Base-by-base conservation (phyloP, 31 red algal genomes). In the Pterothamnion heteromorphum region DNA sequence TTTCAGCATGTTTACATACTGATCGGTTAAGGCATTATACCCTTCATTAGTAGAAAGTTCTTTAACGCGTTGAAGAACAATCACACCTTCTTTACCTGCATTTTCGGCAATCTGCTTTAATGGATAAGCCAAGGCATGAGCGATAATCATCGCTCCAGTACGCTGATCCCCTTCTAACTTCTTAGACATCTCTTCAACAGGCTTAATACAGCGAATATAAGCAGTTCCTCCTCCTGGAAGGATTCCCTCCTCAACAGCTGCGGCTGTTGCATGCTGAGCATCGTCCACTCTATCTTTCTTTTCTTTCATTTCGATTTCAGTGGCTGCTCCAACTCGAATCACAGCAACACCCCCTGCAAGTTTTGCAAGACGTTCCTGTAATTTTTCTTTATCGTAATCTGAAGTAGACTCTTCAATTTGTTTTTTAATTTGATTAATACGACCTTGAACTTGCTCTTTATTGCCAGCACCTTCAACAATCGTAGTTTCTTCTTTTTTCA, bases 371-470 rank as follows among this genome's bases (percentile, higher is more conserved):
- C 98, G 91, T 91, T 99, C 98, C 32, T 97, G 96, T 57, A 97
- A 78, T 89, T 99, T 99, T 84, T 99, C 98, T 87, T 99, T 99
- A 76, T 99, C 98, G 80, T 99, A 99, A 18, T 99, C 96, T n/a
- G 89, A 95, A 30, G 93, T 94, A 28, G 94, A 89, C 20, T 24
- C 71, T 26, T 99, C 96, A 44, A 99, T 94, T 21, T 85, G 74
- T 18, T 95, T 90, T 36, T 95, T 74, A 51, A 99, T 74, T 92
- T 91, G 92, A 24, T 99, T 95, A 83, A 95, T 96, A 80, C 98
- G 92, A 58, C 94, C 93, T 27, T 94, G 64, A 38, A 99, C 90
- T 4, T 43, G 91, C 80, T 89, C 83, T 21, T 93, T 93, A 5
- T 92, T 92, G 82, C 95, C 95, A 74, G 89, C 89, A 86, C 95